Evolutionary conservation across 345 rosid genomes (phyloP).

Genomic region (Gossypioides kirkii): DNA sequence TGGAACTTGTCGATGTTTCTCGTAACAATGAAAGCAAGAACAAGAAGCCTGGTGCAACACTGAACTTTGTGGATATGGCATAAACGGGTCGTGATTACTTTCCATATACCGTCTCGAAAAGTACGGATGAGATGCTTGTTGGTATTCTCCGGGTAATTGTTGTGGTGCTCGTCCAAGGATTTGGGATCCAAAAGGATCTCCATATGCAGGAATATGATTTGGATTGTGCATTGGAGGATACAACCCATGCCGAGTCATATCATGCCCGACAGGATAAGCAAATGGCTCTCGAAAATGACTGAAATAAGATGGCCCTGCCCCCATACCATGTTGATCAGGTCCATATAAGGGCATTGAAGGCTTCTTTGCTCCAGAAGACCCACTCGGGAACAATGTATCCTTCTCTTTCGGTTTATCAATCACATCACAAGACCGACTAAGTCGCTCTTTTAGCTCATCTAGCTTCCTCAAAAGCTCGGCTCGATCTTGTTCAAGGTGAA

Average conservation of each 20-base stretch:
- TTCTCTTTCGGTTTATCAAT: slow-evolving; percentile 46
- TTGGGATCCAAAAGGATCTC: slow-evolving; percentile 46
- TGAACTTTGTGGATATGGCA: slow-evolving; percentile 34
- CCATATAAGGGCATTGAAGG: slow-evolving; percentile 39
- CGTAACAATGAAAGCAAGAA: slow-evolving; percentile 64
- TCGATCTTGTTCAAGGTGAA: slow-evolving; percentile 29
- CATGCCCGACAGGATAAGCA: slow-evolving; percentile 33
- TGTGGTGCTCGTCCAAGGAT: slow-evolving; percentile 37
- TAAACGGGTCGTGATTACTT: slow-evolving; percentile 40
- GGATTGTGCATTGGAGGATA: slow-evolving; percentile 38
- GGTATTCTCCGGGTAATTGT: slow-evolving; percentile 39
- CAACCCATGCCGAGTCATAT: slow-evolving; percentile 35
- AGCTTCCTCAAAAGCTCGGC: slow-evolving; percentile 75
- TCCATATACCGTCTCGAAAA: slow-evolving; percentile 43
- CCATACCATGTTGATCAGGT: slow-evolving; percentile 38
- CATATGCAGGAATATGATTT: slow-evolving; percentile 43
- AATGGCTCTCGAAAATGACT: slow-evolving; percentile 36
- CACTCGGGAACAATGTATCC: slow-evolving; percentile 34
- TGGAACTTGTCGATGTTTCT: slow-evolving; percentile 48
- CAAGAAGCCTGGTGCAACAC: slow-evolving; percentile 56
- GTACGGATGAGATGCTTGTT: slow-evolving; percentile 35
- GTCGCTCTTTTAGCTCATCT: slow-evolving; percentile 76
- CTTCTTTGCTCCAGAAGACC: slow-evolving; percentile 39
- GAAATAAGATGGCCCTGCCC: slow-evolving; percentile 44
- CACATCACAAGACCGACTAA: slow-evolving; percentile 46